Base-by-base conservation (phyloP, 2,329 filamentous ascomycete genomes). In the Trichoderma harzianum region DNA sequence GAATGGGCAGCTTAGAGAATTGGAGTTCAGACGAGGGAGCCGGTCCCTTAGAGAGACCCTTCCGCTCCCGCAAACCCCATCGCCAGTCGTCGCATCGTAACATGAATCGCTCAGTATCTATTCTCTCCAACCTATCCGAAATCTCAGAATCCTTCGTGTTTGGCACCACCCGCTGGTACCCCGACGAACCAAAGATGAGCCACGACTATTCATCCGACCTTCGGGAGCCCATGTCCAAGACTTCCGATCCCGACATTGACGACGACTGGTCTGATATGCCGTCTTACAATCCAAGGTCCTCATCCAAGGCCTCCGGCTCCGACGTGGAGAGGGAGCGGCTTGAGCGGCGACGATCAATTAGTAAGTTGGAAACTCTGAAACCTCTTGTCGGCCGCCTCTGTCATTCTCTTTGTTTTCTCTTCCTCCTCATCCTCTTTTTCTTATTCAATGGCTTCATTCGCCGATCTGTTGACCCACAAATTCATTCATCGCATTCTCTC, bases 1-100 rank as follows among this genome's bases (percentile, higher is more conserved):
- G 55, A 51, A 69, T 69, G 67, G 67, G 39, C 30, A 53, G 67
- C 47, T 30, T 63, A 21, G 58, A 70, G 10, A 64, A 64, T 7
- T 57, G 58, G 58, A 70, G 47, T 32, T 63, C 32, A 26, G 58
- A 63, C 60, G 60, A 70, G 60, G 60, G 34, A 36, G 32, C 28
- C 68, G 68, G 58, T 26, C 53, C 16, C 26, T 88, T 88, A 86
- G 82, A 85, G 72, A 84, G 80, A 77, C 79, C 87, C 72, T 81
- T 83, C 60, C 83, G 85, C 74, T 86, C 86, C 14, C 83, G 88
- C 78, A 82, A 86, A 74, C 81, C 84, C 53, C 80, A 81, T 28
- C 85, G 84, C 74, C 79, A 85, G 39, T 80, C 84, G 69, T 82
- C 83, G 61, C 76, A 78, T 21, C 80, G 79, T 53, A 84, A 84